Percentiles rank a stretch among this genome's conserved stretches.
These are phyloP conservation scores for Boletus fagicola DNA, from an alignment of 768 basidiomycete species.

Conservation along the genomic window DNA sequence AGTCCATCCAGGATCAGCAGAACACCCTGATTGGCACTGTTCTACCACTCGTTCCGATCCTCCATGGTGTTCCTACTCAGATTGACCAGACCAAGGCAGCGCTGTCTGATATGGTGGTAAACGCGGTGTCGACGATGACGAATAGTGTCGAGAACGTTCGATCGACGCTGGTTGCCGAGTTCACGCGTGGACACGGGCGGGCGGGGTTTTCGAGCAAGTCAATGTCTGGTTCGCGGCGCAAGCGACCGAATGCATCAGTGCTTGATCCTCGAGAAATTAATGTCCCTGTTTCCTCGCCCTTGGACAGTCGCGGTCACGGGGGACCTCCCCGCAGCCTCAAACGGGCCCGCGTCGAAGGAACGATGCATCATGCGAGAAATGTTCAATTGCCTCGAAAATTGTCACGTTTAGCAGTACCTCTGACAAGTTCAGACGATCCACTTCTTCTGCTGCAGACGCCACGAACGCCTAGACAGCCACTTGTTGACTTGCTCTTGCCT, in stretches of 20 bases:
- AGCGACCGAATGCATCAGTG: neutral
- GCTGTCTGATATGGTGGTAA: conserved; percentile 19
- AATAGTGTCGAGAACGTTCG: conserved; percentile 13
- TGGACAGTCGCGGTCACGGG: conserved; percentile 1
- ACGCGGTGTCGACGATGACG: conserved; percentile 19
- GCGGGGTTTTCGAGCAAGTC: neutral
- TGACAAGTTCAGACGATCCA: neutral
- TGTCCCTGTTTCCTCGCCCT: conserved; percentile 10
- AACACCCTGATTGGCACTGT: conserved; percentile 43
- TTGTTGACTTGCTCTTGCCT: conserved; percentile 17
- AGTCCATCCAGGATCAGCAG: conserved; percentile 47
- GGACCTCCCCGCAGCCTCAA: conserved; percentile 5
- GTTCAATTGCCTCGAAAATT: conserved; percentile 7
- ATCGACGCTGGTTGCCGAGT: conserved; percentile 10
- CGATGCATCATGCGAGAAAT: neutral
- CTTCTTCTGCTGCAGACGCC: conserved; percentile 7
- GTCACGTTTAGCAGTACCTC: conserved; percentile 10
- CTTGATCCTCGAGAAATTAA: neutral
- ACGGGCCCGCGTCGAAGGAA: conserved; percentile 15
- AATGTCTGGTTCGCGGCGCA: conserved; percentile 1
- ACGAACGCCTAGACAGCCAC: conserved; percentile 19
- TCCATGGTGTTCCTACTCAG: conserved; percentile 59
- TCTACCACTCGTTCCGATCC: conserved; percentile 56
- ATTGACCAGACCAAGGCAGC: conserved; percentile 34
- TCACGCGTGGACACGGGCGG: neutral